Base-by-base conservation (phyloP, 768 basidiomycete genomes). In the Xanthoconium purpureum region DNA sequence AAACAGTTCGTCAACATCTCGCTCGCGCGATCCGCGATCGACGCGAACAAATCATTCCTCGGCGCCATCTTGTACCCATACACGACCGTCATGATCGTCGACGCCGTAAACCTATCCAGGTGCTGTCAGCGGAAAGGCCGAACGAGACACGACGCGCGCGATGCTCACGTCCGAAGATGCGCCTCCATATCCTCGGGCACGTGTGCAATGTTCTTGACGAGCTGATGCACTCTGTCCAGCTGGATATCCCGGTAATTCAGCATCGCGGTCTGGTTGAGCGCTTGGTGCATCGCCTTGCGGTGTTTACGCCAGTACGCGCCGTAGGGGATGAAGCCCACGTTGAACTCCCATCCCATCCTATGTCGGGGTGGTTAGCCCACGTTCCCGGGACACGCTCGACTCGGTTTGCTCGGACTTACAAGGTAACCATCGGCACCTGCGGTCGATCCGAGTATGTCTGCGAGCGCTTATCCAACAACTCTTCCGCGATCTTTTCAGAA, bases 261-360 rank as follows among this genome's bases (percentile, higher is more conserved):
- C 56, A 66, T 57, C 0, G 69, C 66, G 5, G 66, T 68, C n/a
- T 65, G 68, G 43, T 65, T 66, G 58, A 77, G 67, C n/a, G 62
- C 62, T 36, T 77, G 73, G 40, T 76, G 74, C 55, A 72, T 71
- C 35, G 73, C 65, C 44, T 72, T 69, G 35, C 76, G 62, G 52
- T 77, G 72, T 33, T 58, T 63, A 9, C 75, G 69, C 78, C 77
- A 79, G 43, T 55, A 57, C 2, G 71, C 49, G 1, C 74, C 74
- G 54, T 78, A 77, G 2, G 62, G 68, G 58, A 73, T 67, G 33
- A 73, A 61, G 29, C 65, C 71, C 8, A 72, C 62, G 50, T 74
- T 71, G 54, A 75, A 76, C 47, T 74, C 72, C 71, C 75, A 77
- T 17, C 75, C 74, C 71, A 73, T 72, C 32, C 63, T 63, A 29